Evolutionary conservation across 1,139 yeast genomes (phyloP).

Genomic region (Candida tunisiensis): DNA sequence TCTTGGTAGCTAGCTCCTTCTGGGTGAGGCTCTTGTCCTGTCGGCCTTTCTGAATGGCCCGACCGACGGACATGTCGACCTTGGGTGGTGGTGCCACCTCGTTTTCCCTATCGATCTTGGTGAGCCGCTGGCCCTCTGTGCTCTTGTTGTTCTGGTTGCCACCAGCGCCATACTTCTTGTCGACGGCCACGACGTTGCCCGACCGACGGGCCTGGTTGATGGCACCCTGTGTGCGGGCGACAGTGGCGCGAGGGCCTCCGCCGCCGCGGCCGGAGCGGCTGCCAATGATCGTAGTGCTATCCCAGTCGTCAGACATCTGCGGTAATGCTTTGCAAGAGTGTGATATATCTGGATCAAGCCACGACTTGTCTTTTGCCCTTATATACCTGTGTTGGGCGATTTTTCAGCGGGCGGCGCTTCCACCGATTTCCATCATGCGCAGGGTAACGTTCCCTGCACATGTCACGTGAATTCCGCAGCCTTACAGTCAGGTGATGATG

Average conservation of each 20-base stretch:
- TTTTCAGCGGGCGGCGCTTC: too few species aligned
- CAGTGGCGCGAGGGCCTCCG: conserved; percentile 74
- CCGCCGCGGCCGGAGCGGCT: conserved; percentile 78
- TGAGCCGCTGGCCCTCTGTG: conserved; percentile 87
- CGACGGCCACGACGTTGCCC: conserved; percentile 80
- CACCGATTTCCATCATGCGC: too few species aligned
- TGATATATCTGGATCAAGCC: not conserved
- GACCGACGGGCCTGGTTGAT: conserved; percentile 88
- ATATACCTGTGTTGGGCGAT: not conserved
- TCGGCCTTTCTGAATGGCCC: conserved; percentile 73
- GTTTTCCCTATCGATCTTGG: conserved; percentile 85
- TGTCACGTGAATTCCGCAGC: not conserved
- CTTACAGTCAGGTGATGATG: too few species aligned
- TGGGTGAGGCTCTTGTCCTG: conserved; percentile 82
- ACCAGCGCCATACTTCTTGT: conserved; percentile 75
- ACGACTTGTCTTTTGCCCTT: not conserved
- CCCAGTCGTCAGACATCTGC: conserved; percentile 52
- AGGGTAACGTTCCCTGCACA: not conserved
- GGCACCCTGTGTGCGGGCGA: conserved; percentile 62
- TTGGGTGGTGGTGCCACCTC: conserved; percentile 91
- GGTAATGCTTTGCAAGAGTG: not conserved
- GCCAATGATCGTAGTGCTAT: conserved; percentile 74
- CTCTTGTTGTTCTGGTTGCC: conserved; percentile 40
- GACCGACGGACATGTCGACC: conserved; percentile 70
- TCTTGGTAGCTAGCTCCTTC: conserved; percentile 88